These are phyloP conservation scores for Phytophthora tubulina DNA, from an alignment of 352 stramenopile genomes.

Conservation along the genomic window DNA sequence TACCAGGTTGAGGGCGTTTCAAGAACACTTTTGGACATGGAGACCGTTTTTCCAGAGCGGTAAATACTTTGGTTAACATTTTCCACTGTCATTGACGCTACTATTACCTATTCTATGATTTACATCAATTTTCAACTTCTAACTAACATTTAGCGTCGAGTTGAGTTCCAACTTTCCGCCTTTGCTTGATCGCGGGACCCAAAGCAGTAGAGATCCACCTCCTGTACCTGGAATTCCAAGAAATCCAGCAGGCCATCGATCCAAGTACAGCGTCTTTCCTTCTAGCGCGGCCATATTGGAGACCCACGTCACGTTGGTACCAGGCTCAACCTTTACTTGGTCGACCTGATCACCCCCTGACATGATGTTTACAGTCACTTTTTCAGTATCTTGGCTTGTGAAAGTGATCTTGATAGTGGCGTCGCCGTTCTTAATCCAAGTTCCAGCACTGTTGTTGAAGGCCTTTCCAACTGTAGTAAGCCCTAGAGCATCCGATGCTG, in stretches of 20 bases:
- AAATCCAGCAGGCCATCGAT: conserved; percentile 58
- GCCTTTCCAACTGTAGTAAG: conserved; percentile 46
- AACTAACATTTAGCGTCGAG: conserved; percentile 55
- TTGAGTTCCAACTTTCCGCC: conserved; percentile 45
- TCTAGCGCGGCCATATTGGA: conserved; percentile 36
- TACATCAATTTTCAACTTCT: background rate
- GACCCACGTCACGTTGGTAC: conserved; percentile 41
- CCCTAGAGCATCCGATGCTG: conserved; percentile 38
- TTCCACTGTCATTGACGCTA: background rate
- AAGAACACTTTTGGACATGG: conserved; percentile 4
- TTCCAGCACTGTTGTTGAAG: conserved; percentile 45
- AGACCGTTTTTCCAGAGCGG: no score
- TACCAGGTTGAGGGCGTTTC: conserved; percentile 17
- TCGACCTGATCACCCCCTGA: conserved; percentile 30
- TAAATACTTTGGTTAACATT: no score
- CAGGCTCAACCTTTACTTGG: conserved; percentile 42
- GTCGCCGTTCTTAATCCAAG: conserved; percentile 44
- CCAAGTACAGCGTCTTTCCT: conserved; percentile 58
- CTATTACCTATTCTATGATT: background rate
- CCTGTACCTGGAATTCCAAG: conserved; percentile 45
- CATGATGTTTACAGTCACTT: conserved; percentile 49
- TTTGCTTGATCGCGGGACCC: conserved; percentile 40
- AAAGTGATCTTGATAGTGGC: conserved; percentile 46
- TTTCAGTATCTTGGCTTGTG: conserved; percentile 43
- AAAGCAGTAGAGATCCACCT: conserved; percentile 55